phyloP scores from a whole-genome alignment of 129 eudicot genomes.

The Calendula officinalis region DNA sequence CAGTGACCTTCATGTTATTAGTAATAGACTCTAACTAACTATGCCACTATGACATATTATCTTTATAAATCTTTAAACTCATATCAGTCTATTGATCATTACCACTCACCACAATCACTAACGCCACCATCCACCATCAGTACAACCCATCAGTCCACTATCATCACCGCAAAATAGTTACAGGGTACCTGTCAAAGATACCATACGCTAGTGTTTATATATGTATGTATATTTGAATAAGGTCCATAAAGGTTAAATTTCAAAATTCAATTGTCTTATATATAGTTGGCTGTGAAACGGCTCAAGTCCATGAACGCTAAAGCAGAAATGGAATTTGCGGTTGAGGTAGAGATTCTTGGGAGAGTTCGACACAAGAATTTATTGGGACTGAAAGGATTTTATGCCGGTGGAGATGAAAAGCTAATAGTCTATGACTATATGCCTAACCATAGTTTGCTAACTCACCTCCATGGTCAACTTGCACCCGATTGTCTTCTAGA shows the following conservation, averaged over 20 bases:
- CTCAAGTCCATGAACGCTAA: constrained; percentile 71
- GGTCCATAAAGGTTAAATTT: neutral
- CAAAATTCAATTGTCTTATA: constrained; percentile 19
- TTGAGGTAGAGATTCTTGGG: constrained; percentile 78
- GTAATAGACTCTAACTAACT: too few relatives aligned
- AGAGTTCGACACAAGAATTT: constrained; percentile 75
- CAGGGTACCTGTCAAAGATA: too few relatives aligned
- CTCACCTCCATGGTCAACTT: constrained; percentile 80
- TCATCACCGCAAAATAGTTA: too few relatives aligned
- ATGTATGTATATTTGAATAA: neutral
- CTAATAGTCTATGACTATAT: constrained; percentile 84
- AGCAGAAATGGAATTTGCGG: constrained; percentile 86
- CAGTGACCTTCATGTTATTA: too few relatives aligned
- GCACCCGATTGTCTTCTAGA: constrained; percentile 62
- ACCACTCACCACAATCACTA: too few relatives aligned
- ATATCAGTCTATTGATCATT: too few relatives aligned
- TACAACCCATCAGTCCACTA: too few relatives aligned
- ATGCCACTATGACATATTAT: too few relatives aligned
- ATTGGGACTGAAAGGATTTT: constrained; percentile 63
- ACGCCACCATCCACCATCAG: too few relatives aligned
- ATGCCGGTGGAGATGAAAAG: constrained; percentile 83
- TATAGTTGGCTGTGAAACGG: constrained; percentile 78
- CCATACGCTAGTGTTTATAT: too few relatives aligned
- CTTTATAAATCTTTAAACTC: too few relatives aligned
- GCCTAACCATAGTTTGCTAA: constrained; percentile 82